Conservation (phyloP, 129 eudicot species). For the Dittrichia graveolens region DNA sequence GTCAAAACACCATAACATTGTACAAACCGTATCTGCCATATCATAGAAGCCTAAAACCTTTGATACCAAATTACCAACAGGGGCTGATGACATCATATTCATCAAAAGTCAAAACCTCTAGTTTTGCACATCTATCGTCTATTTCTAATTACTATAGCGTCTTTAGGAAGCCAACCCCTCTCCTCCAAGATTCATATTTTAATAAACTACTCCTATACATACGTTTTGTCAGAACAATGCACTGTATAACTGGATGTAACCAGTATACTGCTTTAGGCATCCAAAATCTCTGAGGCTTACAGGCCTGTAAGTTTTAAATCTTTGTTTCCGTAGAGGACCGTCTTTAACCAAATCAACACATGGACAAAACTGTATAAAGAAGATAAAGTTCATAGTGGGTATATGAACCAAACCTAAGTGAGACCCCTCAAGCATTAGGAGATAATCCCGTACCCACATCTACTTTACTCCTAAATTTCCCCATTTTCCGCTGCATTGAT, state of each 20-base stretch:
- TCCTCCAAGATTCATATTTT: neutral
- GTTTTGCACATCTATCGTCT: no score
- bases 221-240: neutral
- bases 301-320: neutral
- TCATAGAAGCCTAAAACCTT: no score
- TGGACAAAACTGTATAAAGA: no score
- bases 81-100: no score
- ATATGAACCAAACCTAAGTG: no score
- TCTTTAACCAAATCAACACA: neutral
- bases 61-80: no score
- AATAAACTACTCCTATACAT: neutral
- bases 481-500: slow-evolving; percentile 12
- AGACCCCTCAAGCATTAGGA: no score
- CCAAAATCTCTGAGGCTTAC: neutral
- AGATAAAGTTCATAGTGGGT: neutral
- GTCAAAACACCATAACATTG: no score
- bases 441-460: no score
- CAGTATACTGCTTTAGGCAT: neutral
- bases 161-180: neutral
- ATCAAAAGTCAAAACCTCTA: no score
- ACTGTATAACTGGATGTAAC: neutral
- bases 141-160: no score
- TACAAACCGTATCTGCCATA: no score
- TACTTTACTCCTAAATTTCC: neutral
- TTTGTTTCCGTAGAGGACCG: neutral